Base-by-base conservation (phyloP, 129 eudicot species). In the Arctium minus region DNA sequence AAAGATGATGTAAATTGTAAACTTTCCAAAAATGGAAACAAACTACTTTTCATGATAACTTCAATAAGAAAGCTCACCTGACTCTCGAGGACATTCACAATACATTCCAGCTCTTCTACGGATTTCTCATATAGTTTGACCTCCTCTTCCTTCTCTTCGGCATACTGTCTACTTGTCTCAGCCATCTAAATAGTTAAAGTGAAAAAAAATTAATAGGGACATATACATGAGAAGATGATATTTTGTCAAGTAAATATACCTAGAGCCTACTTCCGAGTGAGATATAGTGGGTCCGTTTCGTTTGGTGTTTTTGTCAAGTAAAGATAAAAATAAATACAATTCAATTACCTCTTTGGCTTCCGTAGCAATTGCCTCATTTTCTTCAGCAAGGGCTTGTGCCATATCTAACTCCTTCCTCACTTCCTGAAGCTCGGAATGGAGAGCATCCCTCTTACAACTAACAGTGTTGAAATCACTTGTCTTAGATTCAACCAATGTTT, bases 121-220 rank as follows among this genome's bases (percentile, higher is more conserved):
- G 99, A 96, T 76, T 82, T 92, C 85, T 91, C 99, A 75, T 90
- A 81, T 37, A 96, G 84, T 77, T 88, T 92, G 80, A 96, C 97
- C 89, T 93, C 99, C 84, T 93, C 97, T 82, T 96, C 99, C 81
- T 92, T 96, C 72, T 87, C 97, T 80, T 93, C 92, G 48, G 92
- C 94, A 75, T 87, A 86, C 74, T 77, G 62, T 84, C 83, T 93
- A 73, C 88, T 81, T 12, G 85, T 80, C 70, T 89, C 98, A 67
- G 97, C 96, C 44, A 90, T 77, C 99, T 96, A 74, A 71, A 79
- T 15, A 2, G 80, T 40, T 75, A 33, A 76, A 76, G 36, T 38
- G 22, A 75, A 46, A 67, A 48, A 56, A 1, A 8, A 42, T 15
- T 33, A 64, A 42, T n/a, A 79, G 8, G 9, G 33, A 32, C 12